Evolutionary conservation across 2,329 filamentous ascomycete genomes (phyloP).

Genomic region (Diaporthe ilicicola): DNA sequence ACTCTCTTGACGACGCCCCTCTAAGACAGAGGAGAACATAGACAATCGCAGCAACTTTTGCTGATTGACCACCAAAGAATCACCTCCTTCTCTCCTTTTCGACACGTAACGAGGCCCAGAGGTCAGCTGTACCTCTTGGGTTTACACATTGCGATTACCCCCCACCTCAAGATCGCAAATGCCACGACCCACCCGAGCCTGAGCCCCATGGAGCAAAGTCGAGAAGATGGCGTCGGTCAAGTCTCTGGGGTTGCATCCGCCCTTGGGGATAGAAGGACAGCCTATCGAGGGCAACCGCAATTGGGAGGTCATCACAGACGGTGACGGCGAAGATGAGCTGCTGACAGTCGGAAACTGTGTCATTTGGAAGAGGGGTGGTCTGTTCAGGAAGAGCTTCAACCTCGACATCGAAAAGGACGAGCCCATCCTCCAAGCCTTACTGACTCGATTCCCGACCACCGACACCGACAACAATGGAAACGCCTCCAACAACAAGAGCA

Average conservation of each 20-base stretch:
- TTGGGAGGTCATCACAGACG: constrained; percentile 71
- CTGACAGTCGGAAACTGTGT: constrained; percentile 79
- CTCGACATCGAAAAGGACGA: constrained; percentile 85
- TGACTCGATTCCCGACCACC: constrained; percentile 79
- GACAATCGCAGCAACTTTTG: not conserved
- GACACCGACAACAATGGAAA: constrained; percentile 42
- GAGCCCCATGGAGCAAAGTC: constrained; percentile 36
- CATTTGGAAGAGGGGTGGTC: constrained; percentile 87
- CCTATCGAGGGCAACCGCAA: constrained; percentile 58
- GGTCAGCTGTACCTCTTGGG: not conserved
- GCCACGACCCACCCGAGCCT: constrained; percentile 17
- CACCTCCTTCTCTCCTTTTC: too few species aligned
- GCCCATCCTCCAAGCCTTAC: constrained; percentile 82
- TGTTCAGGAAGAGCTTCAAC: constrained; percentile 85
- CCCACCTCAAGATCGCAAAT: not conserved
- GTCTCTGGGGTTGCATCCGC: constrained; percentile 90
- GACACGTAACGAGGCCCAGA: not conserved
- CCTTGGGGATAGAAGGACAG: constrained; percentile 46
- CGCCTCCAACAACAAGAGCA: constrained; percentile 35
- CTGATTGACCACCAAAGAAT: not conserved
- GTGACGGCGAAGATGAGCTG: constrained; percentile 76
- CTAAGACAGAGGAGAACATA: not conserved
- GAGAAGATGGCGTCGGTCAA: constrained; percentile 85
- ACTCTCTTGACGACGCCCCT: not conserved
- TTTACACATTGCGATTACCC: not conserved